Evolutionary conservation across 2,329 filamentous ascomycete genomes (phyloP).

Genomic region (Scytalidium lignicola): DNA sequence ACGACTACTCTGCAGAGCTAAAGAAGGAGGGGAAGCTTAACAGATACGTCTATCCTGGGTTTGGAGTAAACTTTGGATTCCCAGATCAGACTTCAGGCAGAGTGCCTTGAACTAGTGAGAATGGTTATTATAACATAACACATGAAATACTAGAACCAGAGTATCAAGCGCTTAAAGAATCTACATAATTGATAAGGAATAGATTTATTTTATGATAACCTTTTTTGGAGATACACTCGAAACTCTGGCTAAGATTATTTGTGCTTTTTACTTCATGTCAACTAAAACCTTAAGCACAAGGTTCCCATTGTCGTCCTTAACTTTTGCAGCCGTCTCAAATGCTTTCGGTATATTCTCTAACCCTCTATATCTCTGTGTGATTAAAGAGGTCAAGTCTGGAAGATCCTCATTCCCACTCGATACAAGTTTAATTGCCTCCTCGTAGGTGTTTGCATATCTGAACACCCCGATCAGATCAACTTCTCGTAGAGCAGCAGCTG

Average conservation of each 20-base stretch:
- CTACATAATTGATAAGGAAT: not conserved
- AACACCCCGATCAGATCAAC: conserved; percentile 73
- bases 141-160: no score
- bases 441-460: conserved; percentile 84
- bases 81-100: conserved; percentile 42
- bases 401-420: conserved; percentile 61
- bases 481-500: conserved; percentile 68
- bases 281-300: conserved; percentile 29
- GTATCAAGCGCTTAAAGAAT: not conserved
- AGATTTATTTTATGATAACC: not conserved
- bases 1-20: conserved; percentile 49
- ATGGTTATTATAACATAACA: no score
- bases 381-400: conserved; percentile 71
- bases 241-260: not conserved
- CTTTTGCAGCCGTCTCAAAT: conserved; percentile 78
- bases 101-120: not conserved
- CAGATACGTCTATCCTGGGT: conserved; percentile 64
- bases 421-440: conserved; percentile 81
- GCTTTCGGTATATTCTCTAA: conserved; percentile 82
- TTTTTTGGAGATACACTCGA: no score
- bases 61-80: conserved; percentile 65
- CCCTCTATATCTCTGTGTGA: conserved; percentile 74
- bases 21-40: conserved; percentile 44
- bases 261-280: conserved; percentile 12
- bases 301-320: conserved; percentile 27